phyloP scores from a whole-genome alignment of 371 early-diverging fungal species.

The Rhizopus sp. region DNA sequence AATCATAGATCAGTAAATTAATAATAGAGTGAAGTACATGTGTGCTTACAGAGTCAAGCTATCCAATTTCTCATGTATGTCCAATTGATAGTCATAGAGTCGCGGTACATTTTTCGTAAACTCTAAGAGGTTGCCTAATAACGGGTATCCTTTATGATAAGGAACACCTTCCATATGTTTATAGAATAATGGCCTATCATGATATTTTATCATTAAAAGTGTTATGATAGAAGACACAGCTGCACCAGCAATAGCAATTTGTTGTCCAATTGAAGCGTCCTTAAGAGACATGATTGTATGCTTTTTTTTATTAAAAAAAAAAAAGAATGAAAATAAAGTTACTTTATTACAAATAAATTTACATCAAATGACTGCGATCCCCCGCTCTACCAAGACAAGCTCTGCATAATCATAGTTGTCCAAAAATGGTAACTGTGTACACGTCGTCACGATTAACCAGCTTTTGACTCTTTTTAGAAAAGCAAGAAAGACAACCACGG shows the following conservation, averaged over 20 bases:
- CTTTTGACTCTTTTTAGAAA: too few relatives aligned
- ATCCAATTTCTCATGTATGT: conserved; percentile 15
- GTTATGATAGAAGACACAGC: conserved; percentile 15
- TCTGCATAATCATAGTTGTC: too few relatives aligned
- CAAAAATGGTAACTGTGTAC: too few relatives aligned
- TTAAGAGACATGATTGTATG: conserved; percentile 9
- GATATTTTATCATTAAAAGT: conserved; percentile 30
- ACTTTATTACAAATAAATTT: too few relatives aligned
- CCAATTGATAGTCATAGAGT: conserved; percentile 23
- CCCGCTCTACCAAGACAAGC: too few relatives aligned
- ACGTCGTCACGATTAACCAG: too few relatives aligned
- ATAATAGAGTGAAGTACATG: background rate
- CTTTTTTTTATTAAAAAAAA: too few relatives aligned
- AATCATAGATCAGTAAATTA: background rate
- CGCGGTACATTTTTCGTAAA: conserved; percentile 23
- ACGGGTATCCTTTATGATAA: conserved; percentile 25
- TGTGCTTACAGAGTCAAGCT: conserved; percentile 25
- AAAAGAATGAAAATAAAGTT: too few relatives aligned
- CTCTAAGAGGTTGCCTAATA: conserved; percentile 28
- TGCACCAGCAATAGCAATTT: conserved; percentile 12
- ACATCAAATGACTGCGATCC: too few relatives aligned
- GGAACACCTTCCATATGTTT: conserved; percentile 35
- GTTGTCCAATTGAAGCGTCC: conserved; percentile 8
- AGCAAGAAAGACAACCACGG: too few relatives aligned
- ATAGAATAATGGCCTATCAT: conserved; percentile 38